Evolutionary conservation across 2,329 filamentous ascomycete genomes (phyloP), one percentile per base, ranked within the genome.

Genomic region (Macrophomina pseudophaseolina): DNA sequence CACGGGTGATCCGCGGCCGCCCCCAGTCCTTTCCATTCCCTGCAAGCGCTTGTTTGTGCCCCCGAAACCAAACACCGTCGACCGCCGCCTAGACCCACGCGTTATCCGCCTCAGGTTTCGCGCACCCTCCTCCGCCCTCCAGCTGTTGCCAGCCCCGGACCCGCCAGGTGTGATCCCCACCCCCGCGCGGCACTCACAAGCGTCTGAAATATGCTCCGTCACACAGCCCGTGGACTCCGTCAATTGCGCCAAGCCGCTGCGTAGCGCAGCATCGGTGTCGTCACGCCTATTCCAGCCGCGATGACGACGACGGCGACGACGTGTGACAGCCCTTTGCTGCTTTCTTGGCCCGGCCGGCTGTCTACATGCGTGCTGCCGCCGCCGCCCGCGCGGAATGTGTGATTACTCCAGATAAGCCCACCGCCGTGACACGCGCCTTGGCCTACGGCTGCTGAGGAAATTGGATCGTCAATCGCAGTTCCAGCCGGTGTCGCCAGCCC

Each of bases 1-100:
- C 63, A 60, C 63, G 52, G 63, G 48, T 65, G 63, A 65, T 65
- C 40, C 32, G 51, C 63, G 59, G 44, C 40, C 44, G 16, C 42
- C 42, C 42, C 42, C 7, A 5, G 42, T 16, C 42, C 4, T 44
- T 12, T 5, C 42, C 42, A 44, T 16, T 44, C 42, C 42, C 42
- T 44, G 42, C 42, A 14, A 16, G 44, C 54, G 54, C 58, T 49
- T 49, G 42, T 51, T 62, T 62, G 58, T 49, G 42, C 32, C 32
- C 32, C 58, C 58, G 44, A 62, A 62, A 62, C 58, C 32, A 54
- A 54, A 62, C 58, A 62, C 52, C 54, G 42, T n/a, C 7, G 42
- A 44, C 42, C 42, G 42, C 42, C 42, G 42, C 23, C 38, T 33
- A 44, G 54, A 7, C 53, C 53, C 53, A 58, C 35, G 14, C 40